phyloP scores from a whole-genome alignment of 2,329 filamentous ascomycete species.

The Ceratocystis harringtonii region DNA sequence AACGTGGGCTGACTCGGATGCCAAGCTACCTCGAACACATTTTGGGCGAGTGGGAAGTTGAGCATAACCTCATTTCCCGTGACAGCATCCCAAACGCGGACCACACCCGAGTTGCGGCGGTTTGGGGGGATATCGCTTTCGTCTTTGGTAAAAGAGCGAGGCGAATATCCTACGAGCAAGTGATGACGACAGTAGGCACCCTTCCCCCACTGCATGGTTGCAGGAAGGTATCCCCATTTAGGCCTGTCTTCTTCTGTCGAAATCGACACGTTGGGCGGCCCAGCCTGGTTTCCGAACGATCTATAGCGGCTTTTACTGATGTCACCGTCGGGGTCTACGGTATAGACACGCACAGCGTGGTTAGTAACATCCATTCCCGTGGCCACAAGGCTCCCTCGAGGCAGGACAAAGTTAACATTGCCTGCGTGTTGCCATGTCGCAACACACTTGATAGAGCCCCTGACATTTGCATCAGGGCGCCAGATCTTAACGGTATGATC shows the following conservation, averaged over 20 bases:
- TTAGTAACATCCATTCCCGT: constrained; percentile 42
- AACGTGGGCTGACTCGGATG: constrained; percentile 41
- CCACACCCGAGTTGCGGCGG: constrained; percentile 41
- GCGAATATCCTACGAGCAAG: constrained; percentile 48
- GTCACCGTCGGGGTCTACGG: constrained; percentile 25
- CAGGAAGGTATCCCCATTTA: constrained; percentile 48
- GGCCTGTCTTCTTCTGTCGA: background rate
- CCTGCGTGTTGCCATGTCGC: constrained; percentile 41
- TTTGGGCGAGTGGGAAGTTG: constrained; percentile 37
- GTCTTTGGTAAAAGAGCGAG: constrained; percentile 36
- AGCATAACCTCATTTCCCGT: constrained; percentile 33
- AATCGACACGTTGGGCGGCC: background rate
- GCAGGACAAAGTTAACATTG: constrained; percentile 47
- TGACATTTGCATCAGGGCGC: constrained; percentile 26
- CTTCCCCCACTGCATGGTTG: constrained; percentile 47
- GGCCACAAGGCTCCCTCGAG: constrained; percentile 34
- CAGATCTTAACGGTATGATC: constrained; percentile 47
- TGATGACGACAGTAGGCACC: constrained; percentile 32
- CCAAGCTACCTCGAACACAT: constrained; percentile 51
- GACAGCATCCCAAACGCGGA: constrained; percentile 42
- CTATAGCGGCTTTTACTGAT: constrained; percentile 26
- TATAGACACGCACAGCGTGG: constrained; percentile 43
- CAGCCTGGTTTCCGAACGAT: constrained; percentile 21
- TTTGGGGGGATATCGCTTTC: constrained; percentile 45
- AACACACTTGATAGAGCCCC: constrained; percentile 28